phyloP scores from a whole-genome alignment of 176 grass and related monocot genomes.

The Miscanthus lutarioriparius region DNA sequence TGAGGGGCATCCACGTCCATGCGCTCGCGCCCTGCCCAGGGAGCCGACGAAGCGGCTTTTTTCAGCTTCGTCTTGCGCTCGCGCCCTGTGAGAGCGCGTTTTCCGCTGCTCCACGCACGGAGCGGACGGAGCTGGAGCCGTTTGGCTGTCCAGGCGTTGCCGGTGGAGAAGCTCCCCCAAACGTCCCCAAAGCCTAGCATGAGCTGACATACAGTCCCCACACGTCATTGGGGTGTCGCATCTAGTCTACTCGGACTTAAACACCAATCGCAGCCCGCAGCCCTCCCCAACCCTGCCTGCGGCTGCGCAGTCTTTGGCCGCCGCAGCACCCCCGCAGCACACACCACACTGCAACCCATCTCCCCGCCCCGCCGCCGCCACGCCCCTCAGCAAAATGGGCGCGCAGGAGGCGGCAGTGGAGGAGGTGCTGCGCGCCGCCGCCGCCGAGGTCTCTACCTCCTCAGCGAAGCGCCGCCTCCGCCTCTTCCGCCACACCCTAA shows the following conservation, averaged over 20 bases:
- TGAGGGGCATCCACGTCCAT: too few relatives aligned
- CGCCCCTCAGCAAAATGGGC: conserved; percentile 29
- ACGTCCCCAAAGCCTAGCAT: too few relatives aligned
- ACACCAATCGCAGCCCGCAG: conserved; percentile 21
- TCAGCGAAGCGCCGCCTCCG: conserved; percentile 72
- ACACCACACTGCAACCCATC: not conserved
- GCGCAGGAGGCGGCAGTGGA: conserved; percentile 51
- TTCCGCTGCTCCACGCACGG: too few relatives aligned
- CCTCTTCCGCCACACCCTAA: conserved; percentile 73
- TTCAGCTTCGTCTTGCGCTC: too few relatives aligned
- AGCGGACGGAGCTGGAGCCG: too few relatives aligned
- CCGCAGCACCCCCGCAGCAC: conserved; percentile 27
- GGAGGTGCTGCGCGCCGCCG: conserved; percentile 63
- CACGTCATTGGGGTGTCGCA: too few relatives aligned
- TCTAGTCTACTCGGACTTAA: not conserved
- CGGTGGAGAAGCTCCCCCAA: too few relatives aligned
- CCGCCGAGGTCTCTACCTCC: conserved; percentile 66
- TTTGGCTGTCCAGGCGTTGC: too few relatives aligned
- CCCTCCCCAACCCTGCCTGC: conserved; percentile 41
- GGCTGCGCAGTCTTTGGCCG: conserved; percentile 36
- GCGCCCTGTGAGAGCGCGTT: too few relatives aligned
- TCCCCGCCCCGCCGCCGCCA: conserved; percentile 17
- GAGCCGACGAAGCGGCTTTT: too few relatives aligned
- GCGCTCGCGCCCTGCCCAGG: too few relatives aligned
- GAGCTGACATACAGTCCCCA: too few relatives aligned